phyloP scores from a whole-genome alignment of 306 rosid species.

The Sechiopsis laciniata region DNA sequence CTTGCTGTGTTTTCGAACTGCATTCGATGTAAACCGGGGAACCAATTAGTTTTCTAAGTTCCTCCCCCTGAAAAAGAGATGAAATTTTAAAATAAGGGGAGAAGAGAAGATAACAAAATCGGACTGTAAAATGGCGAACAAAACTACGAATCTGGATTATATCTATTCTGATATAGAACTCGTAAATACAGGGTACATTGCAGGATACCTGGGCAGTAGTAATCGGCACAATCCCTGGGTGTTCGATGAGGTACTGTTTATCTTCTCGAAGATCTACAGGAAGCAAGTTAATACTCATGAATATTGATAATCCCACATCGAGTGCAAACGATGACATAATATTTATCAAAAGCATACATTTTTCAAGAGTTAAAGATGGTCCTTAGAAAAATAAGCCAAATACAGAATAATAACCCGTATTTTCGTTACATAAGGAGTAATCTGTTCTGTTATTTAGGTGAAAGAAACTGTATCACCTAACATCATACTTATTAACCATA shows the following conservation, averaged over 20 bases:
- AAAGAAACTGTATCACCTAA: background rate
- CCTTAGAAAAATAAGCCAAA: background rate
- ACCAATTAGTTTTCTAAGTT: slow-evolving; percentile 73
- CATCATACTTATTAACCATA: background rate
- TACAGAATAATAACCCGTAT: background rate
- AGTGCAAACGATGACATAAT: background rate
- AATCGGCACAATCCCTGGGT: slow-evolving; percentile 85
- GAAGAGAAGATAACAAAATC: background rate
- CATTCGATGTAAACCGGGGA: slow-evolving; percentile 85
- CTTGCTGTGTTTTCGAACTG: slow-evolving; percentile 97
- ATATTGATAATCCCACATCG: background rate
- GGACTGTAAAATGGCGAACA: background rate
- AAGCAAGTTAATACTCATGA: slow-evolving; percentile 30
- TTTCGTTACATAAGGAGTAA: background rate
- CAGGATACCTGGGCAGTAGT: slow-evolving; percentile 71
- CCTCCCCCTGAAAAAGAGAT: slow-evolving; percentile 67
- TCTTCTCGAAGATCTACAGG: slow-evolving; percentile 87
- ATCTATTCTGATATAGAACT: background rate
- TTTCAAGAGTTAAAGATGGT: background rate
- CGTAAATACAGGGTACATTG: slow-evolving; percentile 17
- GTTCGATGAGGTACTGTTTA: slow-evolving; percentile 69
- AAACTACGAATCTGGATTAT: background rate
- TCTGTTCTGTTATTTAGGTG: background rate
- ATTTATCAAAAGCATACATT: background rate
- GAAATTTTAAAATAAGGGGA: background rate